A percentile compares a stretch with the other conserved stretches of the same genome.
These are phyloP conservation scores for Colletotrichum salicis DNA, from an alignment of 2,329 filamentous ascomycete species.

Conservation along the genomic window DNA sequence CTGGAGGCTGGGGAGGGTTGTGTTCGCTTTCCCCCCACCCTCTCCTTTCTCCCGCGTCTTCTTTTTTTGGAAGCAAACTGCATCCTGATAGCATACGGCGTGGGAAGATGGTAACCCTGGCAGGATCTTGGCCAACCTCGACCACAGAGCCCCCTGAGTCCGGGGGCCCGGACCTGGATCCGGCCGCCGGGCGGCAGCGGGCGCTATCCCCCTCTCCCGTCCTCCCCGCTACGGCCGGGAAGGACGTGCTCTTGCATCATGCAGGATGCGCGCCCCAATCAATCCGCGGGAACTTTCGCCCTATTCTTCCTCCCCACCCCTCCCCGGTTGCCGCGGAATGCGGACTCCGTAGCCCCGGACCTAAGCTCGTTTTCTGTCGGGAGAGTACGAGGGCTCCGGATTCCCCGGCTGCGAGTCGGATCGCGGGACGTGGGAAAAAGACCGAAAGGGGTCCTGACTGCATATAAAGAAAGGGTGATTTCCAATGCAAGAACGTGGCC, in stretches of 20 bases:
- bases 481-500: too few relatives aligned
- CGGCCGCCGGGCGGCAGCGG: neutral
- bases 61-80: neutral
- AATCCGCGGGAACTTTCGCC: neutral
- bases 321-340: neutral
- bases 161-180: neutral
- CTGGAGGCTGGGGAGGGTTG: neutral
- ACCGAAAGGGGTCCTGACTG: too few relatives aligned
- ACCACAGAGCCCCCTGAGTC: neutral
- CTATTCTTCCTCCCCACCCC: neutral
- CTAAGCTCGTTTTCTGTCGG: neutral
- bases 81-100: neutral
- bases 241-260: neutral
- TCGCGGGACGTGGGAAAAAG: too few relatives aligned
- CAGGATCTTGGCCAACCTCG: neutral
- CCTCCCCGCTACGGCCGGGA: neutral
- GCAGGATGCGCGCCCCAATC: neutral
- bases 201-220: neutral
- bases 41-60: neutral
- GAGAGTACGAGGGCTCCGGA: neutral
- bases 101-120: neutral
- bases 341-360: neutral
- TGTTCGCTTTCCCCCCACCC: neutral
- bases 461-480: too few relatives aligned
- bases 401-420: neutral